Evolutionary conservation across 371 early-diverging fungal genomes (phyloP).

Genomic region (Mortierella sp.): DNA sequence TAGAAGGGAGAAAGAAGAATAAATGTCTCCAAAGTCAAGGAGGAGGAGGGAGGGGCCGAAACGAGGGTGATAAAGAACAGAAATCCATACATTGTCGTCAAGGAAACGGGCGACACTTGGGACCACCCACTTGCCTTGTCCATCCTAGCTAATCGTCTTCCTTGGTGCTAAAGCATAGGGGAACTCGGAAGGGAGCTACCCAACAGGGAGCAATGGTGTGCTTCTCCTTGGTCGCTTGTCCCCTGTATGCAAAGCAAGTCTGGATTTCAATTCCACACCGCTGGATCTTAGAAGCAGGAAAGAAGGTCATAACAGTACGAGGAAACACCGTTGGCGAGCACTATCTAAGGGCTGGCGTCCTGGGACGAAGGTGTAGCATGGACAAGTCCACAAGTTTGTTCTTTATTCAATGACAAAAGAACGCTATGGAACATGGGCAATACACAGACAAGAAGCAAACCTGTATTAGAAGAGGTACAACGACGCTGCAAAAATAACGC

Average conservation of each 20-base stretch:
- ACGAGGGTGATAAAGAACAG: neutral
- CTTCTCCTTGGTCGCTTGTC: neutral
- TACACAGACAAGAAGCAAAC: neutral
- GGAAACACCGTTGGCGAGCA: too few relatives aligned
- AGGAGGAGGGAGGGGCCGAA: neutral
- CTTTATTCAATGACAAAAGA: neutral
- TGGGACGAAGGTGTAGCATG: too few relatives aligned
- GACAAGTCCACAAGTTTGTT: too few relatives aligned
- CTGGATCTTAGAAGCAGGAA: neutral
- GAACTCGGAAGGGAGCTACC: too few relatives aligned
- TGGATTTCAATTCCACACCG: neutral
- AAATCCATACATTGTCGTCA: too few relatives aligned
- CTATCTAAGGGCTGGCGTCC: too few relatives aligned
- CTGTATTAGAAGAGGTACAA: conserved; percentile 84
- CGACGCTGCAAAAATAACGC: conserved; percentile 98
- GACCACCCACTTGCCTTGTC: too few relatives aligned
- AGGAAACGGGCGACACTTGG: too few relatives aligned
- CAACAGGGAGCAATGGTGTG: too few relatives aligned
- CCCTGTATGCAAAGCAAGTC: too few relatives aligned
- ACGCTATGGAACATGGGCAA: neutral
- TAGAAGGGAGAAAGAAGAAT: neutral
- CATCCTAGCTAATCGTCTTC: too few relatives aligned
- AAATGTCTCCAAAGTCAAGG: neutral
- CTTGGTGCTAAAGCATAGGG: too few relatives aligned
- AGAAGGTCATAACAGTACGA: neutral